phyloP scores from a whole-genome alignment of 352 stramenopile genomes.

The Pythium folliculosum region DNA sequence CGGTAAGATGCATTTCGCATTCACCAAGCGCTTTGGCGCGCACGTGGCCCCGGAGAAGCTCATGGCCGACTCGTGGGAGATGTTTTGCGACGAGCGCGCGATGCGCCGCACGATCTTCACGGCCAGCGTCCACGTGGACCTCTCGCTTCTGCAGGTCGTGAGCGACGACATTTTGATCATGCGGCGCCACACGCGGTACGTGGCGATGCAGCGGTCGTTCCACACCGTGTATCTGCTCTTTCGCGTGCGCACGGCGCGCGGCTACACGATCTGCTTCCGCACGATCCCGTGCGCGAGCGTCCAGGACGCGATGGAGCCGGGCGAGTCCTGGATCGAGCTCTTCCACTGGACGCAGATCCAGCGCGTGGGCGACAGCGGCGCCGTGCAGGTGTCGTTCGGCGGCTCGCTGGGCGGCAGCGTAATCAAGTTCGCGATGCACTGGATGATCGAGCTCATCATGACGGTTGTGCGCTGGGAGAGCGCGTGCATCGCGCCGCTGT shows the following conservation, averaged over 20 bases:
- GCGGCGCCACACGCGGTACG: constrained; percentile 57
- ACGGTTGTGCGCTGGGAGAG: constrained; percentile 72
- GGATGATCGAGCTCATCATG: constrained; percentile 82
- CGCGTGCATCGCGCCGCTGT: constrained; percentile 51
- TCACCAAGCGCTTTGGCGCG: constrained; percentile 48
- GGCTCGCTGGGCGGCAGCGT: constrained; percentile 53
- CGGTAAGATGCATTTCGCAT: constrained; percentile 60
- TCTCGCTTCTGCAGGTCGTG: constrained; percentile 51
- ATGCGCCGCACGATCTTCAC: constrained; percentile 58
- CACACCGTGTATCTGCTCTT: constrained; percentile 77
- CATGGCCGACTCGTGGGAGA: constrained; percentile 55
- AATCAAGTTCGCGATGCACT: constrained; percentile 67
- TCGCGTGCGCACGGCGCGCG: constrained; percentile 47
- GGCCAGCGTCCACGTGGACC: constrained; percentile 40
- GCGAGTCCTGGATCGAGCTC: constrained; percentile 62
- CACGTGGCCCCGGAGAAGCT: constrained; percentile 36
- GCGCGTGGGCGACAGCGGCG: constrained; percentile 16
- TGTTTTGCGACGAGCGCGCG: constrained; percentile 46
- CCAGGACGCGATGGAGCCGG: constrained; percentile 45
- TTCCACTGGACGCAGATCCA: constrained; percentile 67
- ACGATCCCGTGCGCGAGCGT: constrained; percentile 56
- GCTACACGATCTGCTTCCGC: constrained; percentile 69
- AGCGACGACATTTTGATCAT: constrained; percentile 57
- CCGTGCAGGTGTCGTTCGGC: constrained; percentile 50
- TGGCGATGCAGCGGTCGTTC: constrained; percentile 49